Percentiles rank a stretch among this genome's conserved stretches.
Evolutionary conservation across 2,329 filamentous ascomycete genomes (phyloP).

Genomic region (Neocucurbitaria cava): DNA sequence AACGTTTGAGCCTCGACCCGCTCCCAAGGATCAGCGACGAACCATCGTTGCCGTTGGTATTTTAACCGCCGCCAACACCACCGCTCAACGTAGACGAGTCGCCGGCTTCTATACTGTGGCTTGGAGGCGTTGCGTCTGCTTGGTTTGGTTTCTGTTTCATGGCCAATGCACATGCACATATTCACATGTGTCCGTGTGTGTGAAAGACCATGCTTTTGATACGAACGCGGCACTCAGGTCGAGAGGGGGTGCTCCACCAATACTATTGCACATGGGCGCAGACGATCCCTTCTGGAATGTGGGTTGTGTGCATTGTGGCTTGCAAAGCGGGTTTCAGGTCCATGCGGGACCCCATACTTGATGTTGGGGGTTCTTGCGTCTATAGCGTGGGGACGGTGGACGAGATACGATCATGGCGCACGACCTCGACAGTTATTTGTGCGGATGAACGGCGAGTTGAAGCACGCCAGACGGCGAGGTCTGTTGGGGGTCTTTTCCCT

Average conservation of each 20-base stretch:
- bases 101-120: background rate
- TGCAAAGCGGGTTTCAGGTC: background rate
- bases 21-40: conserved; percentile 9
- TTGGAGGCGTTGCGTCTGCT: background rate
- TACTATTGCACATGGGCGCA: background rate
- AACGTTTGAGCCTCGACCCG: conserved; percentile 9
- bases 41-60: conserved; percentile 2
- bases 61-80: conserved; percentile 6
- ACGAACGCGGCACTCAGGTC: background rate
- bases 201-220: background rate
- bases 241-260: background rate
- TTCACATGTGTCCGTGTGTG: too few relatives aligned
- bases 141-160: background rate
- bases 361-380: background rate
- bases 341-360: background rate
- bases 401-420: background rate
- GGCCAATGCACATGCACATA: background rate
- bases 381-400: background rate
- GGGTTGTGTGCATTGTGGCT: background rate
- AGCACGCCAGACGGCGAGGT: background rate
- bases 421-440: background rate
- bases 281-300: background rate
- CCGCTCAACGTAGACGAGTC: background rate
- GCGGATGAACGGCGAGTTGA: background rate
- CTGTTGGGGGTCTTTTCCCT: too few relatives aligned